Evolutionary conservation across 176 grass and related monocot genomes (phyloP).

Genomic region (Oryza meyeriana): DNA sequence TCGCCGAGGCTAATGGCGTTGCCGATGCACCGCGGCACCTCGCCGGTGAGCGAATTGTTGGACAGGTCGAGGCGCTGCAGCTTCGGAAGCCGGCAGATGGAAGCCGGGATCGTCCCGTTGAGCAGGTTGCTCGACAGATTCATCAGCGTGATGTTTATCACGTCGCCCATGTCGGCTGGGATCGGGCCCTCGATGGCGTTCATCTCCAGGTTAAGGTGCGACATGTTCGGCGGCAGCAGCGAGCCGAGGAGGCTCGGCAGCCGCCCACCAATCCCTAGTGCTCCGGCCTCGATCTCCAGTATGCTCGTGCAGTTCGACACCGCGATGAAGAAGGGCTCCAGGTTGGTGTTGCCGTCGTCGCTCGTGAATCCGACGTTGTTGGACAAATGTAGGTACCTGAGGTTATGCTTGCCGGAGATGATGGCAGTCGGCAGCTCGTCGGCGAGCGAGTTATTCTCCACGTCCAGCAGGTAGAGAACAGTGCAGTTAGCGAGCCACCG

Average conservation of each 20-base stretch:
- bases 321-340: constrained; percentile 70
- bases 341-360: constrained; percentile 54
- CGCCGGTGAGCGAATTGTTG: constrained; percentile 45
- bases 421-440: constrained; percentile 54
- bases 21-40: constrained; percentile 55
- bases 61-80: constrained; percentile 57
- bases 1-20: constrained; percentile 42
- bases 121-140: constrained; percentile 78
- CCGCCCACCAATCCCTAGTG: constrained; percentile 43
- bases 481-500: constrained; percentile 70
- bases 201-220: constrained; percentile 44
- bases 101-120: constrained; percentile 52
- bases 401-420: neutral
- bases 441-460: constrained; percentile 55
- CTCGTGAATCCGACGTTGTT: constrained; percentile 42
- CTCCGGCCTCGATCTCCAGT: constrained; percentile 50
- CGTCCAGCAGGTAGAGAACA: neutral
- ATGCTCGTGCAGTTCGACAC: constrained; percentile 55
- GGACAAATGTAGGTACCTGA: constrained; percentile 57
- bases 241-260: constrained; percentile 36
- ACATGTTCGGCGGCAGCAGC: constrained; percentile 27
- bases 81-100: constrained; percentile 34
- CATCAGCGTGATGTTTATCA: constrained; percentile 63
- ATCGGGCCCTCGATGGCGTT: constrained; percentile 71
- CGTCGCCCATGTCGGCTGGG: constrained; percentile 47